Base-by-base conservation (phyloP, 805 yeast genomes). In the Candida takata region DNA sequence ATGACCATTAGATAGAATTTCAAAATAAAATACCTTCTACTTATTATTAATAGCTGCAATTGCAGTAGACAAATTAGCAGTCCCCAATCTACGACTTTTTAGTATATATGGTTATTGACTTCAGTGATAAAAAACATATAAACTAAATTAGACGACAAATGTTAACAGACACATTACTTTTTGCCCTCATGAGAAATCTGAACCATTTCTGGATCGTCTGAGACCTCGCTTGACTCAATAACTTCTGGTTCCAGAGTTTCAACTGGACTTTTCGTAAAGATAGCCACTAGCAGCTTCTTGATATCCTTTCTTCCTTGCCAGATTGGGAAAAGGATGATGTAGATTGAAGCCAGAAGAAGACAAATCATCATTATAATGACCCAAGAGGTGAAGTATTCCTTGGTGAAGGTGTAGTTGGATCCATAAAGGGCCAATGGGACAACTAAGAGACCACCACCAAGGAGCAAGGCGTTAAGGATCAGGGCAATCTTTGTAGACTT, bases 1-100 rank as follows among this genome's bases (percentile, higher is more conserved):
- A 71, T 70, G 73, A 72, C 73, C 40, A 69, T 72, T 36, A 63
- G 77, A 42, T 71, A 24, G 15, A 12, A 12, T 14, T 12, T 13
- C 5, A 12, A 26, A 26, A 17, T 27, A 27, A 17, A 16, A 27
- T 27, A 27, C 21, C 30, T 12, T 15, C 19, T 27, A 27, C n/a
- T n/a, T n/a, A n/a, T n/a, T n/a, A n/a, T n/a, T n/a, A n/a, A n/a
- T n/a, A n/a, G n/a, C n/a, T n/a, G n/a, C n/a, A n/a, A n/a, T n/a
- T n/a, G n/a, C n/a, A n/a, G n/a, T n/a, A n/a, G n/a, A n/a, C n/a
- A n/a, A n/a, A n/a, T n/a, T n/a, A n/a, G n/a, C n/a, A n/a, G n/a
- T n/a, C n/a, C n/a, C n/a, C n/a, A n/a, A n/a, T n/a, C n/a, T n/a
- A n/a, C n/a, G n/a, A n/a, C n/a, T n/a, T n/a, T n/a, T n/a, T n/a